phyloP scores from a whole-genome alignment of 106 monocot species.

The Cymbidium sinense region DNA sequence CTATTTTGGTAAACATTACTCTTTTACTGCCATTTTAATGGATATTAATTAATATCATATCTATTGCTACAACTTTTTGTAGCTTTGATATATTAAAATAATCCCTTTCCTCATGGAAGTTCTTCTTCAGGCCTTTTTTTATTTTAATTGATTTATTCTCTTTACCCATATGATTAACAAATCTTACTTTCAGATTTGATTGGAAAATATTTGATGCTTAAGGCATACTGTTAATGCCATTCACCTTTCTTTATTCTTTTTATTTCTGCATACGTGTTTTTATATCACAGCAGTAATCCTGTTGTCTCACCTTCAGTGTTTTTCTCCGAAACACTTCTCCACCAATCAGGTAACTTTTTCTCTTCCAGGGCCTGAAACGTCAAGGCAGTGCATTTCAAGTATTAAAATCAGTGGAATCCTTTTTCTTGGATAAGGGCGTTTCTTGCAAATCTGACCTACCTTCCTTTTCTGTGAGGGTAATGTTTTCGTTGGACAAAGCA shows the following conservation, averaged over 20 bases:
- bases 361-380: constrained; percentile 2
- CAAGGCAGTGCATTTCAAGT: not conserved
- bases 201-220: not conserved
- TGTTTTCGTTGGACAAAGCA: not conserved
- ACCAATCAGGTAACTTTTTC: not conserved
- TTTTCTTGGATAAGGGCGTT: not conserved
- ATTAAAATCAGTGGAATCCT: constrained; percentile 1
- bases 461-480: not conserved
- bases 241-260: not conserved
- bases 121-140: not conserved
- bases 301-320: not conserved
- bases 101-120: not conserved
- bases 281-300: not conserved
- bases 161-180: not conserved
- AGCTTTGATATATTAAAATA: not conserved
- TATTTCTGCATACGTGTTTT: not conserved
- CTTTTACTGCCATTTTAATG: not conserved
- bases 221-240: not conserved
- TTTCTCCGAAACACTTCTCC: not conserved
- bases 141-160: not conserved
- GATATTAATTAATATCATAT: not conserved
- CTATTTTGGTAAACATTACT: not conserved
- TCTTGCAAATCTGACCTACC: not conserved
- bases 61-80: not conserved
- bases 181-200: not conserved